Evolutionary conservation across 2,329 filamentous ascomycete genomes (phyloP).

Genomic region (Diaporthe caulivora): DNA sequence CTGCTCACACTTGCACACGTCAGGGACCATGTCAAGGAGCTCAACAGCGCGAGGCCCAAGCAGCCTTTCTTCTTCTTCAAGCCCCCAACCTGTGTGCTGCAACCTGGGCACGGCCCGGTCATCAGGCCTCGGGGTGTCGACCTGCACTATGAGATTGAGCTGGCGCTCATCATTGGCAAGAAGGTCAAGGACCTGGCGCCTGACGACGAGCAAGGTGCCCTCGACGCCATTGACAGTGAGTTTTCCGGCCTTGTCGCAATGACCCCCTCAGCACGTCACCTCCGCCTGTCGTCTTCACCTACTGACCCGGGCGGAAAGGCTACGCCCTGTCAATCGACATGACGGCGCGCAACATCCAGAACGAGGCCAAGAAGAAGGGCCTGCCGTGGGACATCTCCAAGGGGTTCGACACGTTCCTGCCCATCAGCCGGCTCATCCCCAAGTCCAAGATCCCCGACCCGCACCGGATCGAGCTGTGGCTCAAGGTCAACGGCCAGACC

Average conservation of each 20-base stretch:
- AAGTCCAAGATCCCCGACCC: slow-evolving; percentile 87
- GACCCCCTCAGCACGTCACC: neutral
- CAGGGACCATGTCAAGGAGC: slow-evolving; percentile 93
- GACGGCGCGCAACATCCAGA: slow-evolving; percentile 95
- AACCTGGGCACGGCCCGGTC: slow-evolving; percentile 82
- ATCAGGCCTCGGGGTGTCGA: slow-evolving; percentile 85
- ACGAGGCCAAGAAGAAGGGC: slow-evolving; percentile 96
- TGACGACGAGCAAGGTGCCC: slow-evolving; percentile 79
- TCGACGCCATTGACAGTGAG: slow-evolving; percentile 85
- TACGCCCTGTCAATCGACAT: slow-evolving; percentile 96
- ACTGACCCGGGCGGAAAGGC: slow-evolving; percentile 57
- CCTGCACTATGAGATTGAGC: slow-evolving; percentile 95
- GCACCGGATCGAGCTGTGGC: slow-evolving; percentile 87
- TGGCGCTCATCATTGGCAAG: slow-evolving; percentile 90
- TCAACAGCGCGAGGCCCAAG: slow-evolving; percentile 88
- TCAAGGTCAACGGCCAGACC: slow-evolving; percentile 83
- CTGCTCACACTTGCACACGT: slow-evolving; percentile 35
- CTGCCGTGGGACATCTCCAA: slow-evolving; percentile 97
- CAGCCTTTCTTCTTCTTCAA: slow-evolving; percentile 99
- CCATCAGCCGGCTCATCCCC: slow-evolving; percentile 83
- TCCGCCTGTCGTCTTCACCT: too few relatives aligned
- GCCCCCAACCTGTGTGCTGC: slow-evolving; percentile 86
- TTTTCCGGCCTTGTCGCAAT: slow-evolving; percentile 8
- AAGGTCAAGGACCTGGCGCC: slow-evolving; percentile 80
- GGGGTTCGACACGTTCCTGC: slow-evolving; percentile 97